Conservation (phyloP, 2,329 filamentous ascomycete species). For the Scleromitrula shiraiana region DNA sequence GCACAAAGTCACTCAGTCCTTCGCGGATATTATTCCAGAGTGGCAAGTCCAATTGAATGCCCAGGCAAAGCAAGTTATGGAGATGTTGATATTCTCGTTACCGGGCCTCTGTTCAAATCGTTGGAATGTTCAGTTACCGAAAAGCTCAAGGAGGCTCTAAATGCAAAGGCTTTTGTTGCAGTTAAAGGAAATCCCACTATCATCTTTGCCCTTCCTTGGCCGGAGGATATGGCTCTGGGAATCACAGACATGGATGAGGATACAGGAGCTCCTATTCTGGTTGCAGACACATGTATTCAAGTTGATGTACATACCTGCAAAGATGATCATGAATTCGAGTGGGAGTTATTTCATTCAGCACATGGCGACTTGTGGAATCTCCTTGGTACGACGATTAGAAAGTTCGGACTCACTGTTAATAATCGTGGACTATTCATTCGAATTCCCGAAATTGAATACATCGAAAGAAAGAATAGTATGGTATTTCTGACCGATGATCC, state of each 20-base stretch:
- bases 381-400: constrained; percentile 55
- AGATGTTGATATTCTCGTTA: constrained; percentile 65
- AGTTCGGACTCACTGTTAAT: constrained; percentile 57
- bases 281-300: constrained; percentile 50
- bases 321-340: constrained; percentile 39
- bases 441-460: constrained; percentile 57
- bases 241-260: not conserved
- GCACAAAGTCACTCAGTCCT: constrained; percentile 39
- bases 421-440: constrained; percentile 57
- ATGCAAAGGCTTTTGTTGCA: constrained; percentile 35
- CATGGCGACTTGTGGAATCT: constrained; percentile 68
- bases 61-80: constrained; percentile 62
- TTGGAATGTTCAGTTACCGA: constrained; percentile 15
- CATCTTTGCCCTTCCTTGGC: constrained; percentile 51
- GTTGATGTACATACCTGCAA: constrained; percentile 56
- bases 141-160: constrained; percentile 35
- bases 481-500: constrained; percentile 55
- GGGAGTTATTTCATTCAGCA: constrained; percentile 59
- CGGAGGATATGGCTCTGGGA: too few species aligned
- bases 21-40: constrained; percentile 42
- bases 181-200: constrained; percentile 29
- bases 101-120: constrained; percentile 23
- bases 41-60: constrained; percentile 57
- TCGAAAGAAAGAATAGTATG: constrained; percentile 45
- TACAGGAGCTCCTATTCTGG: constrained; percentile 2